Conservation (phyloP, 1,284 basidiomycete genomes). For the Neotropicomus parvogracilis region DNA sequence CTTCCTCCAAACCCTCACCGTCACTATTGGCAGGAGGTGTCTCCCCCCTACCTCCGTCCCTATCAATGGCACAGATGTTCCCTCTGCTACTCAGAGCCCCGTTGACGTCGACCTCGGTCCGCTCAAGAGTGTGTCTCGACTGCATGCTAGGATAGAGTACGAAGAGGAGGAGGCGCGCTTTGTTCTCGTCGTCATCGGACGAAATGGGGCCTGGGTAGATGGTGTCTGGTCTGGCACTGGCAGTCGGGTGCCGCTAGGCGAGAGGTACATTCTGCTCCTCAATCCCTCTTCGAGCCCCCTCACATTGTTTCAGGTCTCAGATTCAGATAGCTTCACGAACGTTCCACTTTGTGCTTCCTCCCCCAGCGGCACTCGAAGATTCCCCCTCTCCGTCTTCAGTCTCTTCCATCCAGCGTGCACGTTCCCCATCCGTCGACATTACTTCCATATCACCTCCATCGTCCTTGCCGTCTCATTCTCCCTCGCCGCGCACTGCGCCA, state of each 20-base stretch:
- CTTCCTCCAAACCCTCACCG: slow-evolving; percentile 79
- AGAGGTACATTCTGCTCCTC: slow-evolving; percentile 56
- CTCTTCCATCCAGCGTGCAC: slow-evolving; percentile 53
- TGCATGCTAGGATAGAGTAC: slow-evolving; percentile 95
- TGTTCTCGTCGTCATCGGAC: slow-evolving; percentile 85
- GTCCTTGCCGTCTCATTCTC: slow-evolving; percentile 69
- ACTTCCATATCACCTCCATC: slow-evolving; percentile 80
- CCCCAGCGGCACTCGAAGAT: slow-evolving; percentile 66
- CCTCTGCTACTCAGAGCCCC: slow-evolving; percentile 30
- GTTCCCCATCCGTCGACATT: slow-evolving; percentile 73
- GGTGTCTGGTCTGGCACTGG: slow-evolving; percentile 91
- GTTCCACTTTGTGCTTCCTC: slow-evolving; percentile 93
- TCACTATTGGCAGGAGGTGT: slow-evolving; percentile 76
- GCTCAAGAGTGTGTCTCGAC: slow-evolving; percentile 92
- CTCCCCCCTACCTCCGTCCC: slow-evolving; percentile 54
- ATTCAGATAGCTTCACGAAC: slow-evolving; percentile 98
- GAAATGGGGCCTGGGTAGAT: slow-evolving; percentile 98
- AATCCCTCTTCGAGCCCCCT: slow-evolving; percentile 3
- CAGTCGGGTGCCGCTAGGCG: slow-evolving; percentile 75
- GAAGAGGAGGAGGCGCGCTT: slow-evolving; percentile 86
- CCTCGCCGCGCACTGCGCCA: slow-evolving; percentile 45
- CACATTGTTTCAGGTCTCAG: slow-evolving; percentile 67
- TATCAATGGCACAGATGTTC: slow-evolving; percentile 46
- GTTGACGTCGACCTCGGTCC: slow-evolving; percentile 97
- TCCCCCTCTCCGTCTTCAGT: slow-evolving; percentile 72